These are phyloP conservation scores for Apiospora malaysiana DNA, from an alignment of 2,329 filamentous ascomycete genomes.

Conservation along the genomic window DNA sequence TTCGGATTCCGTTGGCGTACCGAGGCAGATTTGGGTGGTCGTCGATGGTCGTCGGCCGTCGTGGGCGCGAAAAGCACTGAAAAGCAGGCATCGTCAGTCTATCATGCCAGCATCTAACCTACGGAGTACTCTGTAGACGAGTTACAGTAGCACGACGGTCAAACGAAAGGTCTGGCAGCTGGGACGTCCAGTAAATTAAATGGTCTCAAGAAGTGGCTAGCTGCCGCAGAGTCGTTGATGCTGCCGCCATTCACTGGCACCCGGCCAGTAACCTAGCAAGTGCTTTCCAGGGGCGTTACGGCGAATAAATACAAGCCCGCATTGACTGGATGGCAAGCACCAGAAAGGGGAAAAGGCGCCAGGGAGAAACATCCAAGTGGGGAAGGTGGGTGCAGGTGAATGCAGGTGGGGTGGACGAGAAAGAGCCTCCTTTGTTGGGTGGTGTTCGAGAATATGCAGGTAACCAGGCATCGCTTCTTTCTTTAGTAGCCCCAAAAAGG, in stretches of 20 bases:
- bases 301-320: conserved; percentile 19
- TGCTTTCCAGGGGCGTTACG: conserved; percentile 20
- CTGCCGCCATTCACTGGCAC: conserved; percentile 4
- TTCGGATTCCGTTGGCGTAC: not conserved
- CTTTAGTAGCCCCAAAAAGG: not conserved
- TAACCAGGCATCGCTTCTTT: no score
- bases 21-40: not conserved
- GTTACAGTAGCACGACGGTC: not conserved
- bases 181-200: conserved; percentile 8
- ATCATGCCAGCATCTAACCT: not conserved
- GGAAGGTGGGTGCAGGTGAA: not conserved
- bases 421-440: not conserved
- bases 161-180: not conserved
- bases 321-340: conserved; percentile 24
- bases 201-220: conserved; percentile 22
- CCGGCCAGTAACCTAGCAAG: conserved; percentile 23
- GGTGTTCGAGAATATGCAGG: not conserved
- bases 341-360: conserved; percentile 16
- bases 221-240: conserved; percentile 21
- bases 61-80: not conserved
- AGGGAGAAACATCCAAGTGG: conserved; percentile 18
- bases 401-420: conserved; percentile 8
- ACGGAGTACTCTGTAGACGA: no score
- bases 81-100: not conserved
- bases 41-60: not conserved